Conservation (phyloP, 2,329 filamentous ascomycete genomes). For the Fusarium mangiferae region DNA sequence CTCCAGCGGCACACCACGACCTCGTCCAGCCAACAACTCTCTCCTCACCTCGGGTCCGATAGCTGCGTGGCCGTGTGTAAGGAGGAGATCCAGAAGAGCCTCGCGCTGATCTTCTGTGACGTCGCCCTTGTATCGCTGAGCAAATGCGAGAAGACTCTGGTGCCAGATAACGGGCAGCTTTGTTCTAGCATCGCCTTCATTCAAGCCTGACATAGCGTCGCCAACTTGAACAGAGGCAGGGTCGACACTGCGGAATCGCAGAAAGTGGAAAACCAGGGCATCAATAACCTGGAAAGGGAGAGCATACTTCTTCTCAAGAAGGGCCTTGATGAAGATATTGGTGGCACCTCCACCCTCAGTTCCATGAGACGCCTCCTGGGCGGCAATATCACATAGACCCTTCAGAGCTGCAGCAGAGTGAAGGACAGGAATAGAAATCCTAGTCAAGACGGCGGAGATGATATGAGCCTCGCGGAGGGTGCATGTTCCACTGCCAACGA, state of each 20-base stretch:
- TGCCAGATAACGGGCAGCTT: constrained; percentile 96
- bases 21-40: constrained; percentile 88
- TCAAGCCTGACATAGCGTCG: constrained; percentile 64
- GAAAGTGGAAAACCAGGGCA: constrained; percentile 93
- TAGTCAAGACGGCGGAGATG: constrained; percentile 83
- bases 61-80: constrained; percentile 84
- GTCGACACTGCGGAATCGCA: constrained; percentile 83
- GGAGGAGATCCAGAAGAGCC: constrained; percentile 85
- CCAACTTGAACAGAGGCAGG: constrained; percentile 62
- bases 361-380: constrained; percentile 84
- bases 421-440: constrained; percentile 88
- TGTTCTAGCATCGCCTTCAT: constrained; percentile 61
- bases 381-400: constrained; percentile 91
- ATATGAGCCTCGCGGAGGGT: constrained; percentile 93
- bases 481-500: constrained; percentile 86
- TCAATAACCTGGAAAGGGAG: constrained; percentile 95
- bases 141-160: constrained; percentile 90
- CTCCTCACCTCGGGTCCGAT: constrained; percentile 93
- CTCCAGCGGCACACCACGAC: constrained; percentile 77
- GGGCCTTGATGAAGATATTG: constrained; percentile 92
- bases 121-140: constrained; percentile 93
- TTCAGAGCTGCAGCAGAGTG: constrained; percentile 94
- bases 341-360: constrained; percentile 90
- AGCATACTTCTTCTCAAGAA: constrained; percentile 97
- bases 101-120: constrained; percentile 96